phyloP scores from a whole-genome alignment of 192 early-diverging fungal genomes.

The Helicostylum pulchrum region DNA sequence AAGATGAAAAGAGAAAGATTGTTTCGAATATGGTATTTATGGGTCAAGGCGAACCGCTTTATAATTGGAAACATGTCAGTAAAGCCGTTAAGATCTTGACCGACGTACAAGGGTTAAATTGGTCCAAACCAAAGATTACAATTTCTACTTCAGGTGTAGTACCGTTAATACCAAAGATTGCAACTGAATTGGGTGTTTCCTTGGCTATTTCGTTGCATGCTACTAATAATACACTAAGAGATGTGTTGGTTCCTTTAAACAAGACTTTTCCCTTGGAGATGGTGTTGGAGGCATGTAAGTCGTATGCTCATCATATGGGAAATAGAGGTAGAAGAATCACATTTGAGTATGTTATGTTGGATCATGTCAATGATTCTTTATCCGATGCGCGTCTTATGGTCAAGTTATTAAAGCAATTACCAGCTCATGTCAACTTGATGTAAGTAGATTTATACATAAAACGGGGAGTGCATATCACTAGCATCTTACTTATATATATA shows the following conservation, averaged over 20 bases:
- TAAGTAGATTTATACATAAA: conserved; percentile 20
- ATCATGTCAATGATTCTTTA: conserved; percentile 76
- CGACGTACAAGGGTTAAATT: conserved; percentile 50
- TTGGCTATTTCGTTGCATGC: conserved; percentile 88
- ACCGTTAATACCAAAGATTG: conserved; percentile 75
- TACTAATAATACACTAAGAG: conserved; percentile 68
- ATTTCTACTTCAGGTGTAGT: conserved; percentile 83
- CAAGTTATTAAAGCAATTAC: conserved; percentile 56
- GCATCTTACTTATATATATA: not conserved
- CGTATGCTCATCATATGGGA: conserved; percentile 54
- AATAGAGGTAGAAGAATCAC: conserved; percentile 69
- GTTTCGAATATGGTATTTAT: conserved; percentile 89
- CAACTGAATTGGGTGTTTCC: conserved; percentile 62
- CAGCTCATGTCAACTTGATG: conserved; percentile 76
- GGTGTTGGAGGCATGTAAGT: conserved; percentile 67
- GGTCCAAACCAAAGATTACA: conserved; percentile 77
- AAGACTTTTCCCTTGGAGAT: conserved; percentile 72
- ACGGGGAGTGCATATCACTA: not conserved
- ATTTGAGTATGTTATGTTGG: conserved; percentile 91
- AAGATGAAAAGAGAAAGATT: conserved; percentile 37
- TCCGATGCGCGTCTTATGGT: conserved; percentile 67
- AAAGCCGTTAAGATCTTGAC: conserved; percentile 58
- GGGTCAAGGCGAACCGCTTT: conserved; percentile 90
- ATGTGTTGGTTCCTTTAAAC: conserved; percentile 82
- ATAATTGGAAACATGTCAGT: conserved; percentile 74